Evolutionary conservation across 2,329 filamentous ascomycete species (phyloP).

Genomic region (Penicillium sclerotiorum): DNA sequence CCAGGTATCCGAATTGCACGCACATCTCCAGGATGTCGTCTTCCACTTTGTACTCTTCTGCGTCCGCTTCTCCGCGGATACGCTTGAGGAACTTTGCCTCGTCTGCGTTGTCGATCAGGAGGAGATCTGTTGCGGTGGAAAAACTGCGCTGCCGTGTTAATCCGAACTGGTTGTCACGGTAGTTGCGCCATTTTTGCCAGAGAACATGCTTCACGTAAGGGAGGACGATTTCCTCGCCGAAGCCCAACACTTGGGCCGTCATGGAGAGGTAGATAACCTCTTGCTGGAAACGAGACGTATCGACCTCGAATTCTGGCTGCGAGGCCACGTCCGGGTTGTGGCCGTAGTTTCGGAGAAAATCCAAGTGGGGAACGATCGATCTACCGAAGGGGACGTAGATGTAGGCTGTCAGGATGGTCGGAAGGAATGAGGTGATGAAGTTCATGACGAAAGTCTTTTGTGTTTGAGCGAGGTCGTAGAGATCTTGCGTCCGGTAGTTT

Average conservation of each 20-base stretch:
- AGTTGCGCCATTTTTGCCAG: conserved; percentile 66
- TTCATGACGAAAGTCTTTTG: conserved; percentile 95
- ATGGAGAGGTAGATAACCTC: conserved; percentile 97
- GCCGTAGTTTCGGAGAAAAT: conserved; percentile 71
- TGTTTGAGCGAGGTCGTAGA: conserved; percentile 80
- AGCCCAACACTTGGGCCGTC: conserved; percentile 87
- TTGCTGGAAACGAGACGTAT: conserved; percentile 78
- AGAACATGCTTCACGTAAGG: conserved; percentile 81
- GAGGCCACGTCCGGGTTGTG: conserved; percentile 23
- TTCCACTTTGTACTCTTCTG: conserved; percentile 86
- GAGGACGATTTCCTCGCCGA: conserved; percentile 80
- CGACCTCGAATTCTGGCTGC: conserved; percentile 72
- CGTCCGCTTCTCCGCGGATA: conserved; percentile 78
- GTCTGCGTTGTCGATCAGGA: conserved; percentile 68
- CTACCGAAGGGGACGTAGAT: conserved; percentile 91
- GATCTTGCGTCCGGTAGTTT: conserved; percentile 88
- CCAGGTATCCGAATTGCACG: conserved; percentile 84
- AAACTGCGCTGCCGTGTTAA: conserved; percentile 38
- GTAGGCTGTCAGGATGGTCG: conserved; percentile 89
- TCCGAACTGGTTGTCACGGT: conserved; percentile 23
- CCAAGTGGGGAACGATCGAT: conserved; percentile 79
- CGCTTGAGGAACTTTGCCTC: conserved; percentile 79
- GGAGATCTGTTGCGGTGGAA: conserved; percentile 47
- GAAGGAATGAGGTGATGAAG: conserved; percentile 93
- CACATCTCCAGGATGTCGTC: conserved; percentile 92